phyloP scores from a whole-genome alignment of 2,329 filamentous ascomycete species.

The Fusarium anguioides region DNA sequence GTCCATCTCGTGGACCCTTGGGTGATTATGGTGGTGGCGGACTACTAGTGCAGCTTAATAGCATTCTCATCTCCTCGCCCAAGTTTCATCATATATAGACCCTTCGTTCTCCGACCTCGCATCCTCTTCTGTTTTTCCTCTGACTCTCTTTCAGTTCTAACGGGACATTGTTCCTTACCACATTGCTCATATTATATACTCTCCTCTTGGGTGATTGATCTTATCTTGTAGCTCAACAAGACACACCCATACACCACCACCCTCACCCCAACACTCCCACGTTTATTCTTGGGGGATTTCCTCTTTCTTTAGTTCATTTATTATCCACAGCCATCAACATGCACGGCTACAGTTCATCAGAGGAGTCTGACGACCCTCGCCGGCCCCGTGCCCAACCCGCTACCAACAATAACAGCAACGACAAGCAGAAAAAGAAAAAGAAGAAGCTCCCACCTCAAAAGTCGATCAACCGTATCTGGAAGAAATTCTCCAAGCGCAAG shows the following conservation, averaged over 20 bases:
- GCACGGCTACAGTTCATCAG: conserved; percentile 63
- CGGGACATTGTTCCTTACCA: conserved; percentile 6
- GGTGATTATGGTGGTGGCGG: conserved; percentile 22
- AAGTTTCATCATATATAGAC: conserved; percentile 30
- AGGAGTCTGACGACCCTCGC: conserved; percentile 61
- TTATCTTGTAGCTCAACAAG: conserved; percentile 1
- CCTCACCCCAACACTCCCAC: background rate
- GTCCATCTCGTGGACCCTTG: conserved; percentile 13
- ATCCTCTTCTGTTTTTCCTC: background rate
- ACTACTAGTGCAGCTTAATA: conserved; percentile 13
- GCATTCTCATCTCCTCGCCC: conserved; percentile 3
- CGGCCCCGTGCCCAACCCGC: conserved; percentile 52
- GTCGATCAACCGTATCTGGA: conserved; percentile 75
- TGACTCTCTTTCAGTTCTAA: background rate
- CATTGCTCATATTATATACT: background rate
- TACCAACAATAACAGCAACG: conserved; percentile 44
- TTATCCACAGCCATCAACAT: conserved; percentile 38
- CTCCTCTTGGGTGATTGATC: background rate
- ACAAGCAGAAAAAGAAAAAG: conserved; percentile 63
- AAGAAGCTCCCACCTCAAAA: conserved; percentile 69
- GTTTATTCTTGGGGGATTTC: background rate
- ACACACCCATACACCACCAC: background rate
- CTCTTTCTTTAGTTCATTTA: background rate
- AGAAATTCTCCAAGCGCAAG: conserved; percentile 65
- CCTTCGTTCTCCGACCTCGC: conserved; percentile 24